Percentiles rank a stretch among this genome's conserved stretches.
These are phyloP conservation scores for Lagerstroemia speciosa DNA, from an alignment of 345 rosid genomes.

Conservation along the genomic window DNA sequence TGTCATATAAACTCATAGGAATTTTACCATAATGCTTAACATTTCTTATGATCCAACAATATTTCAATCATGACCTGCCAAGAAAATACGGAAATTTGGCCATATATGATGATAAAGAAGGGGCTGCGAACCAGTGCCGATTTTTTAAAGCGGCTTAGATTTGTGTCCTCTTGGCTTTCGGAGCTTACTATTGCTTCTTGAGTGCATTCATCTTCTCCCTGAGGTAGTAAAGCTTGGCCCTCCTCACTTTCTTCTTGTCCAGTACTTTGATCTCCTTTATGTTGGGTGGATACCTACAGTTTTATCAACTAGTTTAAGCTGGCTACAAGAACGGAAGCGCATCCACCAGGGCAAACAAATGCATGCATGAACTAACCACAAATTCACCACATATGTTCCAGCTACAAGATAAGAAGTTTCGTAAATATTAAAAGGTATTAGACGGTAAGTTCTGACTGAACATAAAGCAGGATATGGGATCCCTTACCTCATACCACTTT, in stretches of 20 bases:
- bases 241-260: slow-evolving; percentile 90
- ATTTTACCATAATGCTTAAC: too few species aligned
- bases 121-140: neutral
- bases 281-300: slow-evolving; percentile 88
- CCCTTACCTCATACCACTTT: neutral
- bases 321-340: neutral
- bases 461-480: too few species aligned
- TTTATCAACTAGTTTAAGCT: neutral
- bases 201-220: slow-evolving; percentile 92
- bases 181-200: slow-evolving; percentile 32
- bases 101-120: neutral
- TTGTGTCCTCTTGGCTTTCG: slow-evolving; percentile 4
- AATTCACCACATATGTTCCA: neutral
- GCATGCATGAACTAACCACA: neutral
- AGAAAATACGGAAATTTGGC: too few species aligned
- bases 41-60: too few species aligned
- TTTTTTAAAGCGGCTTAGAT: neutral
- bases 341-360: neutral
- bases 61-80: too few species aligned
- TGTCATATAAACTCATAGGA: too few species aligned
- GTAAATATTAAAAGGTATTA: neutral
- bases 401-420: neutral
- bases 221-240: slow-evolving; percentile 93
- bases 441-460: neutral
- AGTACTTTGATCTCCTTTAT: slow-evolving; percentile 86